Base-by-base conservation (phyloP, 495 filamentous ascomycete genomes). In the Amniculicola lignicola region DNA sequence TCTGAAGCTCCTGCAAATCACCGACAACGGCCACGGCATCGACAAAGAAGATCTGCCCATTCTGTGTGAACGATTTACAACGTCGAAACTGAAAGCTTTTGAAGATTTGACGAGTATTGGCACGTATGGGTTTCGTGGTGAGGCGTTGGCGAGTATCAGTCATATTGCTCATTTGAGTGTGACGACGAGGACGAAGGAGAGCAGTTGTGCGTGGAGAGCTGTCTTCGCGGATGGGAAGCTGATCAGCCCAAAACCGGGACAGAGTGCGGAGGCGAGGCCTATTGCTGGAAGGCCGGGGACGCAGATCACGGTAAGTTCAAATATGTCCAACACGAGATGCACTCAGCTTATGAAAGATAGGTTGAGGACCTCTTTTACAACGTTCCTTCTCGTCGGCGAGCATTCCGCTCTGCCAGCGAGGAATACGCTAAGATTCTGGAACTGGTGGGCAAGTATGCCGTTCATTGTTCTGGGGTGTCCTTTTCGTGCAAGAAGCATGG, bases 341-440 rank as follows among this genome's bases (percentile, higher is more conserved):
- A n/a, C 11, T 41, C 15, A 42, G 16, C 31, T 61, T 15, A 58
- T 49, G 14, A 15, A 4, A 1, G 27, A 16, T 42, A 87, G 84
- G 85, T 97, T 24, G 93, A 99, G 64, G 94, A 99, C 67, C 74
- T 99, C 7, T 99, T 97, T 70, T 99, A 95, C 75, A 97, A 96
- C 63, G 81, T 96, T 1, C 91, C 90, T 2, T 95, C 85, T 10
- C 81, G 94, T 42, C 84, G 90, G 12, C 82, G 85, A 51, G 93
- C 94, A 19, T 99, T 97, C 63, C 81, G 93, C 36, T 96, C 92
- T 24, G 72, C 87, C 19, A 90, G 90, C 31, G 94, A 97, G 69
- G 94, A 99, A 71, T 97, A 95, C 70, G 88, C 93, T 54, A 97
- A 99, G 71, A 96, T 99, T 42, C 85, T 96, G 9, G 93, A 97